phyloP scores from a whole-genome alignment of 1,284 basidiomycete genomes.

The Phlebopus sp. region DNA sequence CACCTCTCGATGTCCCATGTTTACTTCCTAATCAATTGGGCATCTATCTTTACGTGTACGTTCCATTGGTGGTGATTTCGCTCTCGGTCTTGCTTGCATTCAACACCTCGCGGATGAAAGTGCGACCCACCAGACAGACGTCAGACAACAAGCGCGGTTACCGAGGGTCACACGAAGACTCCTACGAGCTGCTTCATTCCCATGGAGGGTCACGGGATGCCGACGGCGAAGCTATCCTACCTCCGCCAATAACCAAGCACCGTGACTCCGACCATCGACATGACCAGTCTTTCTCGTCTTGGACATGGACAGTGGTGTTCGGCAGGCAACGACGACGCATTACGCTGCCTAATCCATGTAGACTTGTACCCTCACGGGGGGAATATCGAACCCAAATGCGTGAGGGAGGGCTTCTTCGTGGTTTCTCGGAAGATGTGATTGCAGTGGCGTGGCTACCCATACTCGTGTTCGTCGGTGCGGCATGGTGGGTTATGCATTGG shows the following conservation, averaged over 20 bases:
- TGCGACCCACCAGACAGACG: conserved; percentile 6
- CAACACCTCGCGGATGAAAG: conserved; percentile 28
- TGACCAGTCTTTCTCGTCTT: conserved; percentile 17
- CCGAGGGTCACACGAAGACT: conserved; percentile 9
- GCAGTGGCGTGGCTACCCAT: conserved; percentile 38
- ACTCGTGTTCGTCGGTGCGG: conserved; percentile 20
- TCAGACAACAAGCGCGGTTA: conserved; percentile 10
- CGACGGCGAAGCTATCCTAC: conserved; percentile 15
- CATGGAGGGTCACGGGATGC: conserved; percentile 2
- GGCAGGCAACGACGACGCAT: conserved; percentile 30
- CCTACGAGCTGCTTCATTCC: conserved; percentile 11
- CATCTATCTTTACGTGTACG: conserved; percentile 60
- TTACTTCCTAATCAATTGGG: conserved; percentile 65
- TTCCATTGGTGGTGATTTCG: conserved; percentile 45
- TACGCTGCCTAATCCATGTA: conserved; percentile 21
- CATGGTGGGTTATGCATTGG: conserved; percentile 28
- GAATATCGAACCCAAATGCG: conserved; percentile 12
- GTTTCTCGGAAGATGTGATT: conserved; percentile 32
- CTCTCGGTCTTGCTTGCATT: conserved; percentile 37
- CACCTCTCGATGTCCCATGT: conserved; percentile 52
- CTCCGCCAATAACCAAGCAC: conserved; percentile 14
- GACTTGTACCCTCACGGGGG: conserved; percentile 4
- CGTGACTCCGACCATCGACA: conserved; percentile 9
- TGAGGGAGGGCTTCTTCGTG: conserved; percentile 29
- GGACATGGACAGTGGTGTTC: conserved; percentile 27